Evolutionary conservation across 768 basidiomycete species (phyloP), one percentile per base, ranked within the genome.

Genomic region (Lactarius akahatsu): DNA sequence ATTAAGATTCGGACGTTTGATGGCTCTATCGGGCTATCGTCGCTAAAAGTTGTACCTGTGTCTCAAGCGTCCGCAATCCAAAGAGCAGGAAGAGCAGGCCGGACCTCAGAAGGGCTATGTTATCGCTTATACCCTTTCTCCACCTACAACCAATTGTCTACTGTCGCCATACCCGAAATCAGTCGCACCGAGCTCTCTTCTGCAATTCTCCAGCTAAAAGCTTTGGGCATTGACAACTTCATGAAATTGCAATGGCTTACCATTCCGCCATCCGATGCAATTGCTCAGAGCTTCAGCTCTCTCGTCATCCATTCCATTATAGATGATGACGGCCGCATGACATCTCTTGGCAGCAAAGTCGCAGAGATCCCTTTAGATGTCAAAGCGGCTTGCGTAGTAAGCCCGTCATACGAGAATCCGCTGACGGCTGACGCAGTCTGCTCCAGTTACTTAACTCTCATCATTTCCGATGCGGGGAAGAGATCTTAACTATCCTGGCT

Each of bases 171-270:
- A 3, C 93, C 97, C 1, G 97, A 99, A 79, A 89, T 98, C 58
- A 90, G 89, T 11, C 86, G 96, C 38, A 89, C 88, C 4, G 96
- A 99, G 72, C 85, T 99, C 78, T 90, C 91, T 0, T 90, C 92
- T 2, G 91, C 94, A 5, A 90, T 99, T 59, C 79, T 99, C 20
- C 96, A 98, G 74, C 83, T 98, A 58, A 98, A 98, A 76, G 91
- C 92, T 0, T 82, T 99, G 36, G 97, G 97, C 10, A 91, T 99
- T 55, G 91, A 98, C 71, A 94, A 99, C 76, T 76, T 98, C 16
- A 90, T 97, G 85, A 92, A 91, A 73, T 96, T 98, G 74, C 95
- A 98, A 73, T 99, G 95, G 91, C 85, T 98, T 38, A 89, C 90
- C 36, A 80, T 88, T 0, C 97, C 97, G 40, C 92, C 94, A 3